These are phyloP conservation scores for Backusella australiensis DNA, from an alignment of 192 early-diverging fungal genomes.

Conservation along the genomic window DNA sequence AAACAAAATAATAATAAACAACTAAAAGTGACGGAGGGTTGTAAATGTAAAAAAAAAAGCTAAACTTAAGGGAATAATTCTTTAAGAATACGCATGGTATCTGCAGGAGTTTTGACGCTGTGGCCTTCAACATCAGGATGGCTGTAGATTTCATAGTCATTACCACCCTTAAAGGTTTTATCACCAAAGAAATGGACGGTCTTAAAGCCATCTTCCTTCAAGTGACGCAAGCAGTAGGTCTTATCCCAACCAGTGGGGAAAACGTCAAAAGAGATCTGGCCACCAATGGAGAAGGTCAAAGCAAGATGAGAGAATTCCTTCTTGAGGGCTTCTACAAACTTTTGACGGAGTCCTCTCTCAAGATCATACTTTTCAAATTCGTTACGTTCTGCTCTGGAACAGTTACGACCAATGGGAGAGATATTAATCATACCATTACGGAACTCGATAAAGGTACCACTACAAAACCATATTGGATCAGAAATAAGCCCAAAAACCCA, in stretches of 20 bases:
- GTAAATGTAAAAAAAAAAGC: conserved; percentile 5
- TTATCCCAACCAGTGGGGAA: conserved; percentile 99
- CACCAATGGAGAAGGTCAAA: conserved; percentile 95
- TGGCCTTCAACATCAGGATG: conserved; percentile 84
- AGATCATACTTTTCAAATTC: conserved; percentile 93
- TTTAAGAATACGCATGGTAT: conserved; percentile 80
- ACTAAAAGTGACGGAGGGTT: not conserved
- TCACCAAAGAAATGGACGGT: conserved; percentile 98
- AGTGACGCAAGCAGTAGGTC: conserved; percentile 93
- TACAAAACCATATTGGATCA: conserved; percentile 26
- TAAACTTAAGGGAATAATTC: conserved; percentile 63
- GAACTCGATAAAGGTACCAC: conserved; percentile 98
- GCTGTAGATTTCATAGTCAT: conserved; percentile 96
- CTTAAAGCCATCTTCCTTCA: conserved; percentile 84
- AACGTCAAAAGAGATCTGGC: conserved; percentile 99
- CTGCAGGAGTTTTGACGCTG: conserved; percentile 76
- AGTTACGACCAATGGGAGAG: conserved; percentile 95
- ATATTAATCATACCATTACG: conserved; percentile 99
- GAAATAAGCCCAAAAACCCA: not conserved
- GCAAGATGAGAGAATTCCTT: conserved; percentile 80
- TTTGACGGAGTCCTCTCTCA: conserved; percentile 76
- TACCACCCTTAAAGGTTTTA: conserved; percentile 96
- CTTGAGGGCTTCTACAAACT: conserved; percentile 82
- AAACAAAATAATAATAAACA: not conserved
- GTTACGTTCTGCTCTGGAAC: conserved; percentile 82